Evolutionary conservation across 306 rosid species (phyloP), one percentile per base, ranked within the genome.

Genomic region (Sechiopsis laciniata): DNA sequence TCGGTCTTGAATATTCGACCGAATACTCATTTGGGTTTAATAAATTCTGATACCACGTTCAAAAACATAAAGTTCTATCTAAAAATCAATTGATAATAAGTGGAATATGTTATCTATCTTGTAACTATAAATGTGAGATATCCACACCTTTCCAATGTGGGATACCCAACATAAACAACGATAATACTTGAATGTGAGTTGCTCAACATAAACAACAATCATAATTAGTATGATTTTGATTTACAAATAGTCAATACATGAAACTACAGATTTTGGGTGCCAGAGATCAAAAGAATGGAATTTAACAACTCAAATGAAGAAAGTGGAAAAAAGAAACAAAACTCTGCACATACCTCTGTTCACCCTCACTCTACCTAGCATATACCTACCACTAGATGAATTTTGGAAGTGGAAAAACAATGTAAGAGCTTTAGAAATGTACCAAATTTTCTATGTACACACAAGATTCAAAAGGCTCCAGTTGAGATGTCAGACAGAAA

Each of bases 381-480:
- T 7, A 16, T n/a, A 37, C 45, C 45, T 37, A 64, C 52, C 26
- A 52, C 8, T 35, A 11, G 52, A 35, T 10, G 16, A 16, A 16
- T n/a, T 64, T 35, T 37, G 19, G 10, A 21, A 51, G 71, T 4
- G 53, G 48, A 10, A 26, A 40, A 64, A 64, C 52, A 64, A 8
- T 42, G 71, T 40, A 64, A 40, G 24, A 64, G 53, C 52, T 64
- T 37, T 37, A 37, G 45, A 37, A 7, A 37, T 29, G 68, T 32
- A 64, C 26, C 26, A 35, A 35, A 64, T 64, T n/a, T 22, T 64
- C 24, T 64, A 64, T 64, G 71, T 37, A 64, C 71, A 64, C 50
- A 40, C 8, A 37, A 40, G 71, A 37, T 64, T 64, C 52, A 17
- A 68, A 68, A 22, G 73, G 77, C 67, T 72, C 35, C n/a, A 56